Evolutionary conservation across 371 early-diverging fungal genomes (phyloP).

Genomic region (Apophysomyces elegans): DNA sequence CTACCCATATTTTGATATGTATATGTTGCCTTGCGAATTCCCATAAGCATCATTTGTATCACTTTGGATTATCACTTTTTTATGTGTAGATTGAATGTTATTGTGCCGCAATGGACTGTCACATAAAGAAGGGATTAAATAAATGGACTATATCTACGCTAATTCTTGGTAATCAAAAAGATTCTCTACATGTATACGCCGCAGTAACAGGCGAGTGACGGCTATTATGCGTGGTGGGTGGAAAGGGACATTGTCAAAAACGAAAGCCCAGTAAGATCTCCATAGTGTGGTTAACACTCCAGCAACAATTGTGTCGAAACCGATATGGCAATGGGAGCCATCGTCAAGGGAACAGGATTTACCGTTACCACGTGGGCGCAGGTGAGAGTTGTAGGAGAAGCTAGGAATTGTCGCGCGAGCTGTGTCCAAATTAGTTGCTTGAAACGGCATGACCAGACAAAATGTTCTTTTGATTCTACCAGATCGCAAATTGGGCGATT

Average conservation of each 20-base stretch:
- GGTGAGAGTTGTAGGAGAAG: background rate
- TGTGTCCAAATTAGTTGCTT: conserved; percentile 2
- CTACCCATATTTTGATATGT: too few species aligned
- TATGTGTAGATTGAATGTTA: too few species aligned
- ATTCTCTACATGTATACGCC: background rate
- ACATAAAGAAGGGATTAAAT: too few species aligned
- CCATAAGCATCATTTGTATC: too few species aligned
- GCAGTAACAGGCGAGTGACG: background rate
- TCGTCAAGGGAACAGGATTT: background rate
- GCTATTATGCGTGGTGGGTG: background rate
- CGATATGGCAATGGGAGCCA: background rate
- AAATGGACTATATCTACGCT: too few species aligned
- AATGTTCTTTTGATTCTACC: background rate
- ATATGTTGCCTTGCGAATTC: too few species aligned
- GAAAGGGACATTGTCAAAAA: background rate
- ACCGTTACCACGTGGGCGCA: background rate
- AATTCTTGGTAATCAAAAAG: too few species aligned
- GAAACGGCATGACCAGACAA: background rate
- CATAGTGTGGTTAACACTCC: background rate
- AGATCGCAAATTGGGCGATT: too few species aligned
- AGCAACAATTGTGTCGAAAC: background rate
- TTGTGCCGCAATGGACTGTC: too few species aligned
- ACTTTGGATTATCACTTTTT: too few species aligned
- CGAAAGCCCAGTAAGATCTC: background rate
- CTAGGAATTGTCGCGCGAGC: background rate